Evolutionary conservation across 495 filamentous ascomycete species (phyloP).

Genomic region (Aspergillus bertholletiae): DNA sequence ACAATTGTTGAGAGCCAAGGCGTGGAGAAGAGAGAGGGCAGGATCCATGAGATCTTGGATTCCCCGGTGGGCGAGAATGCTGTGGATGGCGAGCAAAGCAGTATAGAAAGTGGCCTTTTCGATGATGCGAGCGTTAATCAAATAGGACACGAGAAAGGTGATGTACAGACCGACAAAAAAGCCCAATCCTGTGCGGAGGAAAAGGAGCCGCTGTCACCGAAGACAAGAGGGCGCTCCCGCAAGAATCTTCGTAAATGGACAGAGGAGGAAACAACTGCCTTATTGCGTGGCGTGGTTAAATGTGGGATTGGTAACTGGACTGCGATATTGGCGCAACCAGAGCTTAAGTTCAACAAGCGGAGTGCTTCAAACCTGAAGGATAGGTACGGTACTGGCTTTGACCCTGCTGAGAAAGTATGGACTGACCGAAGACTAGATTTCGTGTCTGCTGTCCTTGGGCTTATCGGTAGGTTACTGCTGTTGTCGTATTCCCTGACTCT

Average conservation of each 20-base stretch:
- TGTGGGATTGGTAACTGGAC: slow-evolving; percentile 90
- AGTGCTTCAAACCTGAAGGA: slow-evolving; percentile 84
- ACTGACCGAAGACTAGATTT: slow-evolving; percentile 9
- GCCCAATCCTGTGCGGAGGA: slow-evolving; percentile 12
- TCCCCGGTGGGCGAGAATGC: slow-evolving; percentile 27
- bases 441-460: slow-evolving; percentile 66
- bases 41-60: slow-evolving; percentile 36
- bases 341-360: slow-evolving; percentile 71
- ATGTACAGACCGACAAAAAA: neutral
- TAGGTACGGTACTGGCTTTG: slow-evolving; percentile 36
- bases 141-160: neutral
- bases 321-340: slow-evolving; percentile 70
- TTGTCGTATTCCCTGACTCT: neutral
- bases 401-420: neutral
- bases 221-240: slow-evolving; percentile 40
- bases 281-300: slow-evolving; percentile 72
- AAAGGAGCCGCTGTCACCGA: slow-evolving; percentile 36
- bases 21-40: slow-evolving; percentile 32
- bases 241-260: slow-evolving; percentile 66
- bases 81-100: slow-evolving; percentile 11
- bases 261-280: slow-evolving; percentile 74
- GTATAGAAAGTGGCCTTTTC: slow-evolving; percentile 8
- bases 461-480: slow-evolving; percentile 30
- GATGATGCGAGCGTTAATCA: slow-evolving; percentile 4
- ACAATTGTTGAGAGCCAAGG: slow-evolving; percentile 23